A percentile compares a stretch with the other conserved stretches of the same genome.
Evolutionary conservation across 768 basidiomycete genomes (phyloP).

Genomic region (Lenzites betulinus): DNA sequence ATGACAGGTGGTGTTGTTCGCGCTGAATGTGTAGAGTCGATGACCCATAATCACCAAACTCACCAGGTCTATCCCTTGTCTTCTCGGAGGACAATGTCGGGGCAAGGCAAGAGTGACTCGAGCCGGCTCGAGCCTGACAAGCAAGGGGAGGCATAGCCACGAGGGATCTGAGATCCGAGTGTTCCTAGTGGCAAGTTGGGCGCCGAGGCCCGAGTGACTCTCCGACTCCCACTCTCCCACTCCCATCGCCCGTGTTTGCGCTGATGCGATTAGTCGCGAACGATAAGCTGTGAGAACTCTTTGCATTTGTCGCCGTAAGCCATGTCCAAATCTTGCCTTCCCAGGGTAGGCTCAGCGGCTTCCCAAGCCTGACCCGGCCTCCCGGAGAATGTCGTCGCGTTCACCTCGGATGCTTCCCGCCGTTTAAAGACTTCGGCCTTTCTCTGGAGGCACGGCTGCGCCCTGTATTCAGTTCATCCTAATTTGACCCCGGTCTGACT

Average conservation of each 20-base stretch:
- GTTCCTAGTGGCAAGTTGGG: slow-evolving; percentile 2
- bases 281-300: slow-evolving; percentile 30
- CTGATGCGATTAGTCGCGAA: slow-evolving; percentile 11
- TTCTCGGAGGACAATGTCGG: no score
- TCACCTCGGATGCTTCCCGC: slow-evolving; percentile 32
- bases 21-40: no score
- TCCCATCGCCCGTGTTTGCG: background rate
- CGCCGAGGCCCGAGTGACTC: background rate
- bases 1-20: background rate
- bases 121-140: no score
- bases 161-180: slow-evolving; percentile 10
- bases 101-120: no score
- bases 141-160: slow-evolving; percentile 16
- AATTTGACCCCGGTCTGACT: slow-evolving; percentile 23
- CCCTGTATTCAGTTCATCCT: slow-evolving; percentile 26
- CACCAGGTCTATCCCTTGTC: no score
- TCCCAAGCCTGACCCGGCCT: slow-evolving; percentile 24
- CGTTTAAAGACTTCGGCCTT: slow-evolving; percentile 32
- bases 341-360: slow-evolving; percentile 24
- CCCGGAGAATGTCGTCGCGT: slow-evolving; percentile 32
- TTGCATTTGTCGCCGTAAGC: slow-evolving; percentile 19
- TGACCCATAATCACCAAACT: no score
- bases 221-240: slow-evolving; percentile 2
- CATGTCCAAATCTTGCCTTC: slow-evolving; percentile 21
- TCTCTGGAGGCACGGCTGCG: slow-evolving; percentile 28